Base-by-base conservation (phyloP, 2,329 filamentous ascomycete genomes). In the Paraphoma sp. region DNA sequence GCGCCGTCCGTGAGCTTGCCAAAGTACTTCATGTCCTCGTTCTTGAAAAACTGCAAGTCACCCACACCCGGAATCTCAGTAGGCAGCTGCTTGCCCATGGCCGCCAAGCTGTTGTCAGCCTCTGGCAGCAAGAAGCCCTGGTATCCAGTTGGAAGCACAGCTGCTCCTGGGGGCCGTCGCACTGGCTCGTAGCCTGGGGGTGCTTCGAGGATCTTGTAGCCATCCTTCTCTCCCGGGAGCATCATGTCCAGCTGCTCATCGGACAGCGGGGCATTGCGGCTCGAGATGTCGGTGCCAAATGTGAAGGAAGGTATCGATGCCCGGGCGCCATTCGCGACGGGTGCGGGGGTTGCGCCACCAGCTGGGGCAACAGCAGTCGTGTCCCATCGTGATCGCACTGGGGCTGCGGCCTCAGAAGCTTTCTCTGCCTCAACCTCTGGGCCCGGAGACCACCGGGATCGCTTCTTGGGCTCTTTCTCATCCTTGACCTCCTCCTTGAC, bases 11-110 rank as follows among this genome's bases (percentile, higher is more conserved):
- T 94, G 41, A 99, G 86, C 81, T 99, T 98, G 56, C 94, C 93
- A 71, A 99, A 99, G 79, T 99, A 99, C 40, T 92, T 89, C 93
- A 98, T 97, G 77, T 99, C 95, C 76, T 99, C 95, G 1, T 93
- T 87, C 80, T 99, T 99, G 85, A 99, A 97, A 76, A 98, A 99
- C 66, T 97, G 93, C 49, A 99, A 81, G 75, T 99, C 95, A 40
- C 93, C 93, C 48, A 99, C 93, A 40, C 95, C 95, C 3, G 95
- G 93, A 38, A 99, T 97, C 73, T 98, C 94, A 4, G 92, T 96
- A 8, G 94, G 92, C 69, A 98, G 87, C 66, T 96, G 92, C 79
- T 96, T 96, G 65, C 93, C 92, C 72, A 94, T 87, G 48, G 91
- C 64, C 50, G 64, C 82, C 62, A 92, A 87, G 57, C 88, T 87